phyloP scores from a whole-genome alignment of 2,329 filamentous ascomycete species.

The Gremmenia infestans region DNA sequence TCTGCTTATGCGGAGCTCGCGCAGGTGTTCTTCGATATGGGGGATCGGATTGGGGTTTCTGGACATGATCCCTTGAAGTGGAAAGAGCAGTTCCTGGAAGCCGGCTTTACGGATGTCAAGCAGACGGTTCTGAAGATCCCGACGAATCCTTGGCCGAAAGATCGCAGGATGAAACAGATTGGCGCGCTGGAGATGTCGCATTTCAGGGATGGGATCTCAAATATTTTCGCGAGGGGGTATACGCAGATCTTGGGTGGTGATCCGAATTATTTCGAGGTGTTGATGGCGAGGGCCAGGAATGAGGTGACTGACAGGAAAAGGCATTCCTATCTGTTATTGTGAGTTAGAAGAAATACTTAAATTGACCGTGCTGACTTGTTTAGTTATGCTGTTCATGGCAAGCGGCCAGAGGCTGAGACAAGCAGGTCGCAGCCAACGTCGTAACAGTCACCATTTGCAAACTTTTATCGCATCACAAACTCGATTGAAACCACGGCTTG shows the following conservation, averaged over 20 bases:
- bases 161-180: conserved; percentile 14
- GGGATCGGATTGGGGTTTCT: conserved; percentile 30
- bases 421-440: neutral
- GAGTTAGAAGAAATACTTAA: neutral
- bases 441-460: neutral
- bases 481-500: no score
- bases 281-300: conserved; percentile 2
- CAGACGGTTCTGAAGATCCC: conserved; percentile 25
- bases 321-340: conserved; percentile 4
- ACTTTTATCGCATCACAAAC: neutral
- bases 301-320: conserved; percentile 4
- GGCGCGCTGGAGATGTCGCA: conserved; percentile 7
- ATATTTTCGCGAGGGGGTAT: conserved; percentile 4
- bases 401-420: neutral
- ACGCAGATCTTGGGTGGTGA: conserved; percentile 2
- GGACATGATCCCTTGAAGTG: conserved; percentile 29
- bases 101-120: conserved; percentile 27
- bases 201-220: conserved; percentile 2
- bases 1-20: neutral
- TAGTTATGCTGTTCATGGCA: conserved; percentile 1
- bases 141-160: conserved; percentile 22
- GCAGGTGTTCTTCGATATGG: conserved; percentile 35
- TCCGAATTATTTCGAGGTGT: conserved; percentile 1
- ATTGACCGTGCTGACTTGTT: no score
- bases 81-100: conserved; percentile 34